These are phyloP conservation scores for Crucibulum laeve DNA, from an alignment of 768 basidiomycete genomes.

Conservation along the genomic window DNA sequence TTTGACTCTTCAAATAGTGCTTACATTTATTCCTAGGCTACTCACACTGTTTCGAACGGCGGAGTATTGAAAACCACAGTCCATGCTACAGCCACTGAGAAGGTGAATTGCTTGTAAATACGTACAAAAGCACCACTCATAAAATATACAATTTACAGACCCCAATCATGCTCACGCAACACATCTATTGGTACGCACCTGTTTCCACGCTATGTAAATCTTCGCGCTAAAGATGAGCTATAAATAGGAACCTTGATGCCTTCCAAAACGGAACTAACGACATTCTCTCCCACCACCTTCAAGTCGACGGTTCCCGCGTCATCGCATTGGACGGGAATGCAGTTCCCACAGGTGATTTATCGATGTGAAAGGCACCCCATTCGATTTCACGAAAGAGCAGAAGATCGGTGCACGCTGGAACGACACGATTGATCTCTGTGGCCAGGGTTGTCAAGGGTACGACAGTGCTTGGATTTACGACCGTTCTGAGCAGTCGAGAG, in stretches of 20 bases:
- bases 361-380: slow-evolving; percentile 13
- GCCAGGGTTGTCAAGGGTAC: slow-evolving; percentile 41
- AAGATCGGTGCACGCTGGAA: slow-evolving; percentile 30
- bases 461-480: slow-evolving; percentile 51
- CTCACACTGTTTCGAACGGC: slow-evolving; percentile 40
- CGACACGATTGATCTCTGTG: slow-evolving; percentile 22
- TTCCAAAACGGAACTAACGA: slow-evolving; percentile 36
- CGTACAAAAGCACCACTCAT: background rate
- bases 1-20: background rate
- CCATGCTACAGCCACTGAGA: slow-evolving; percentile 41
- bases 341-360: slow-evolving; percentile 34
- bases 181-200: slow-evolving; percentile 41
- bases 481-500: slow-evolving; percentile 16
- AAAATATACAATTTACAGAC: slow-evolving; percentile 24
- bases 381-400: slow-evolving; percentile 36
- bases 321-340: slow-evolving; percentile 32
- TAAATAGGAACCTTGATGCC: slow-evolving; percentile 46
- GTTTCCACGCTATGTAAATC: background rate
- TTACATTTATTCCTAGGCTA: slow-evolving; percentile 26
- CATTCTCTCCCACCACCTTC: slow-evolving; percentile 28
- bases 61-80: slow-evolving; percentile 38
- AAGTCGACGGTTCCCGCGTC: slow-evolving; percentile 24
- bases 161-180: slow-evolving; percentile 54
- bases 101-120: slow-evolving; percentile 19
- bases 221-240: background rate